phyloP scores from a whole-genome alignment of 768 basidiomycete genomes.

The Trametes punicea region DNA sequence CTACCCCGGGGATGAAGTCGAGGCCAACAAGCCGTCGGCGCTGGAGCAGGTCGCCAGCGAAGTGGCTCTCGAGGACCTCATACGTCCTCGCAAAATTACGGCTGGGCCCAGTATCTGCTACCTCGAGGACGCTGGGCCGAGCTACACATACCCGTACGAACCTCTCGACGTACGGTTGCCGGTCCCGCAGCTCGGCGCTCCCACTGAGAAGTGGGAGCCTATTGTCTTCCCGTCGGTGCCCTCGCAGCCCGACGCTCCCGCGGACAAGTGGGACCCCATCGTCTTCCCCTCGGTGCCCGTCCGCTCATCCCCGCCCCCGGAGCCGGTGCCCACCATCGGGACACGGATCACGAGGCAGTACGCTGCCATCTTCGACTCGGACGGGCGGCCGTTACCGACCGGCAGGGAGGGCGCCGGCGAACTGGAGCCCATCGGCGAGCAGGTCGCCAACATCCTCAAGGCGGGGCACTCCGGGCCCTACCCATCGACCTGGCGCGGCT shows the following conservation, averaged over 20 bases:
- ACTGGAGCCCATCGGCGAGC: slow-evolving; percentile 5
- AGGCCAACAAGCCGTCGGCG: not conserved
- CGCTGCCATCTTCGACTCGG: slow-evolving; percentile 5
- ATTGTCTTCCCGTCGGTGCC: slow-evolving; percentile 1
- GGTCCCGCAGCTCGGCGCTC: too few species aligned
- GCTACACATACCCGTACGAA: not conserved
- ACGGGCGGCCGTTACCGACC: not conserved
- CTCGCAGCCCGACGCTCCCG: not conserved
- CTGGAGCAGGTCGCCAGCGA: not conserved
- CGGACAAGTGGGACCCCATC: not conserved
- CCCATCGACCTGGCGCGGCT: slow-evolving; percentile 4
- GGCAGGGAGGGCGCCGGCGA: not conserved
- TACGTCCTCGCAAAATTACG: not conserved
- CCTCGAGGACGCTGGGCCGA: not conserved
- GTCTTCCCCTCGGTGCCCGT: not conserved
- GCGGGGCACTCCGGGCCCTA: not conserved
- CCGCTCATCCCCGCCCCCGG: not conserved
- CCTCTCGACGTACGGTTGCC: not conserved
- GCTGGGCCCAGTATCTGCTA: not conserved
- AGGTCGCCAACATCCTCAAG: slow-evolving; percentile 8
- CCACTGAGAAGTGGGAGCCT: too few species aligned
- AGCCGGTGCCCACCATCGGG: not conserved
- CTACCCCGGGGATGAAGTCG: not conserved
- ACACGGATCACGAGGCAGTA: slow-evolving; percentile 7
- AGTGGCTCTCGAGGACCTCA: not conserved